phyloP scores from a whole-genome alignment of 148 eudicot genomes.

The Spergularia marina region DNA sequence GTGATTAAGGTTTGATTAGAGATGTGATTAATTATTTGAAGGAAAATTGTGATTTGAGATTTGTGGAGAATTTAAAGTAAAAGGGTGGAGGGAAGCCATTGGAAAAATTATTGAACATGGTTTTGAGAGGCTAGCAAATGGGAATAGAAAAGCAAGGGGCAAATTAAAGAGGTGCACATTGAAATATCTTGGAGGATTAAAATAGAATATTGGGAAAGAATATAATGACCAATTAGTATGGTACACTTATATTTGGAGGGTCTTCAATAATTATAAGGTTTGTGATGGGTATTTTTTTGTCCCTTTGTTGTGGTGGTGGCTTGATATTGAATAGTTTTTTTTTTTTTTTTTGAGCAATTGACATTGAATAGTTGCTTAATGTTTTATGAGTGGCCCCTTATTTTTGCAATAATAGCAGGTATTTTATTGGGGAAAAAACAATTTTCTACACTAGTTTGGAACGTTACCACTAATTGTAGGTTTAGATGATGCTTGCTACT shows the following conservation, averaged over 20 bases:
- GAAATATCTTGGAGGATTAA: slow-evolving; percentile 5
- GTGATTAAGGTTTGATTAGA: not conserved
- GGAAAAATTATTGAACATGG: slow-evolving; percentile 7
- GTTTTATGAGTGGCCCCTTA: slow-evolving; percentile 1
- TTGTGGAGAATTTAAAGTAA: not conserved
- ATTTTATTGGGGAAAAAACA: not conserved
- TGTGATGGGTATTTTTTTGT: slow-evolving; percentile 13
- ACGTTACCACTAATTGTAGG: too few species aligned
- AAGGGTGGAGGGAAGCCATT: not conserved
- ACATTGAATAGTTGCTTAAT: not conserved
- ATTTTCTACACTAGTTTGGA: not conserved
- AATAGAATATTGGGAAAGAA: slow-evolving; percentile 5
- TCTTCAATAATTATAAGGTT: slow-evolving; percentile 17
- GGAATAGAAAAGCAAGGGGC: slow-evolving; percentile 3
- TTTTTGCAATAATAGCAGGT: not conserved
- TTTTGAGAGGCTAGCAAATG: slow-evolving; percentile 14
- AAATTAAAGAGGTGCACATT: not conserved
- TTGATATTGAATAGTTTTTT: slow-evolving; percentile 6
- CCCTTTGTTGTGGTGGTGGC: slow-evolving; percentile 12
- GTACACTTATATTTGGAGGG: slow-evolving; percentile 12
- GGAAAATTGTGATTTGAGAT: not conserved
- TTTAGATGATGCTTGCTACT: not conserved
- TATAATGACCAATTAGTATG: slow-evolving; percentile 10
- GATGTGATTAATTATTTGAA: slow-evolving; percentile 9
- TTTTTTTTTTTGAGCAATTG: too few species aligned